Evolutionary conservation across 2,329 filamentous ascomycete genomes (phyloP).

Genomic region (Aureobasidium sp.): DNA sequence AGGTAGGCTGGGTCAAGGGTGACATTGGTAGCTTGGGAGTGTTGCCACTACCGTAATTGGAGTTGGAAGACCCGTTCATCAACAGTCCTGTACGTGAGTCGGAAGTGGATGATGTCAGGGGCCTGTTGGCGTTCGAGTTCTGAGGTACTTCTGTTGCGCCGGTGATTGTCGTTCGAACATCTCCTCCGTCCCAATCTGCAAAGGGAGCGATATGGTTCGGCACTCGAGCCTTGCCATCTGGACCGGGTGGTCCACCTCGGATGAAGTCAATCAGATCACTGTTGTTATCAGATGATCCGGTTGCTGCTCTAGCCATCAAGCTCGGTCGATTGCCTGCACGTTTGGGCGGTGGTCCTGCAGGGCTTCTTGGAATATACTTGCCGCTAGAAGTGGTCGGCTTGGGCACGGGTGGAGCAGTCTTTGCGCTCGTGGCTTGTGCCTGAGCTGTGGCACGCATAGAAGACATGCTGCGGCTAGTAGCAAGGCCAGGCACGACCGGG

Average conservation of each 20-base stretch:
- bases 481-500: slow-evolving; percentile 13
- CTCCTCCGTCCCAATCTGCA: slow-evolving; percentile 2
- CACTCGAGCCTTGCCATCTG: slow-evolving; percentile 21
- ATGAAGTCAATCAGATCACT: slow-evolving; percentile 95
- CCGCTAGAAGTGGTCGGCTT: slow-evolving; percentile 3
- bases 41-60: background rate
- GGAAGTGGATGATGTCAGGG: slow-evolving; percentile 27
- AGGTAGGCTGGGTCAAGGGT: background rate
- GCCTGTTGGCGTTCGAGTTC: background rate
- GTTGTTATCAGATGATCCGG: slow-evolving; percentile 59
- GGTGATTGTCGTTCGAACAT: background rate
- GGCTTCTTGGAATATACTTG: slow-evolving; percentile 13
- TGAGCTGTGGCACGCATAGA: slow-evolving; percentile 7
- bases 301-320: slow-evolving; percentile 34
- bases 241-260: slow-evolving; percentile 65
- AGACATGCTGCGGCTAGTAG: slow-evolving; percentile 4
- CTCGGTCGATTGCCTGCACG: slow-evolving; percentile 11
- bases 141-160: background rate
- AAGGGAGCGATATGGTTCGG: slow-evolving; percentile 13
- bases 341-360: background rate
- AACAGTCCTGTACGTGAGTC: slow-evolving; percentile 68
- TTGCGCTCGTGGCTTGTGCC: slow-evolving; percentile 4
- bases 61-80: slow-evolving; percentile 15
- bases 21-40: background rate
- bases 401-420: background rate